Percentiles rank a stretch among this genome's conserved stretches.
Evolutionary conservation across 345 rosid genomes (phyloP).

Genomic region (Euphorbia lathyris): DNA sequence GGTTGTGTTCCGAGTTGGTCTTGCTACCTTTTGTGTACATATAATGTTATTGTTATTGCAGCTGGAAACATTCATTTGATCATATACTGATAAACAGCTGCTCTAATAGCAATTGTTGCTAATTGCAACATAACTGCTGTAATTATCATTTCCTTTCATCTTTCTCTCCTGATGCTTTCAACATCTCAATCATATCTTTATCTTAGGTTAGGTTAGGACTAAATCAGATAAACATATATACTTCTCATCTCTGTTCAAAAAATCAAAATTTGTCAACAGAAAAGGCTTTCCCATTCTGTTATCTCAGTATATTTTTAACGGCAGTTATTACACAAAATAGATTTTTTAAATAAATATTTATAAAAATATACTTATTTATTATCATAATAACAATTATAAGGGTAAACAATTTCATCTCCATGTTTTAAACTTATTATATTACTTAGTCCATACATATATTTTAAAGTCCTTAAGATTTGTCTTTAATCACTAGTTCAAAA

Average conservation of each 20-base stretch:
- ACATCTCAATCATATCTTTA: neutral
- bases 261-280: too few species aligned
- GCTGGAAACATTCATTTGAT: slow-evolving; percentile 28
- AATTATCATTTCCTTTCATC: slow-evolving; percentile 14
- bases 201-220: neutral
- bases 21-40: slow-evolving; percentile 28
- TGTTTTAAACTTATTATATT: too few species aligned
- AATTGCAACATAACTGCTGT: slow-evolving; percentile 35
- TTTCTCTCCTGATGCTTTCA: neutral
- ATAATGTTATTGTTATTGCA: slow-evolving; percentile 25
- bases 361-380: too few species aligned
- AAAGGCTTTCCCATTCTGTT: too few species aligned
- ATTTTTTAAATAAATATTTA: too few species aligned
- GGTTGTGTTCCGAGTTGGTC: slow-evolving; percentile 5
- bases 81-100: slow-evolving; percentile 24
- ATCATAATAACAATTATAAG: too few species aligned
- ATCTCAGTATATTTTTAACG: too few species aligned
- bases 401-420: too few species aligned
- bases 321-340: too few species aligned
- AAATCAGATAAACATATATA: neutral
- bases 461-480: too few species aligned
- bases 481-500: too few species aligned
- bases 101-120: slow-evolving; percentile 22
- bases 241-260: neutral
- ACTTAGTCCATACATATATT: too few species aligned